A percentile compares a stretch with the other conserved stretches of the same genome.
These are phyloP conservation scores for Solanum gracilifrons DNA, from an alignment of 257 asterid genomes.

Conservation along the genomic window DNA sequence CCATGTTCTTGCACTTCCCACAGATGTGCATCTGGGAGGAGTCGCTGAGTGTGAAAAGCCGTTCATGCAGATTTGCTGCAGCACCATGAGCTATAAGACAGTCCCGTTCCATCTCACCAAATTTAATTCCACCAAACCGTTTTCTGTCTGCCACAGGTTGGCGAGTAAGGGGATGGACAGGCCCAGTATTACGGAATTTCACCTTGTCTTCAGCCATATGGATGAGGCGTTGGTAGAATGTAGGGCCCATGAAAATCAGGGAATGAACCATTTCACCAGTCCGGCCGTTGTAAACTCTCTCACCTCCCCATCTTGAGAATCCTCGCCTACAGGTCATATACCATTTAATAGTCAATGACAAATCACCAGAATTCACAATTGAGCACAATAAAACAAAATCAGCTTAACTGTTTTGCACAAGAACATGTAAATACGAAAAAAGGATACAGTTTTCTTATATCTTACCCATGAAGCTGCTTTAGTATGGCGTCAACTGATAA, in stretches of 20 bases:
- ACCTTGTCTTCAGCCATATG: constrained; percentile 99
- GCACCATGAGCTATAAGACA: constrained; percentile 96
- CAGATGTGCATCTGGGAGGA: constrained; percentile 83
- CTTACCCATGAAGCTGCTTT: constrained; percentile 78
- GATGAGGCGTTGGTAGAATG: constrained; percentile 80
- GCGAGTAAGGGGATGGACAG: constrained; percentile 93
- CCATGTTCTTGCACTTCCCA: constrained; percentile 65
- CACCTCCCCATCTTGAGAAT: constrained; percentile 78
- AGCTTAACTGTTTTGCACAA: background rate
- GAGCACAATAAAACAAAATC: background rate
- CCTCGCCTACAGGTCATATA: constrained; percentile 45
- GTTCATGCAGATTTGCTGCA: constrained; percentile 75
- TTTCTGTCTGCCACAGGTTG: constrained; percentile 96
- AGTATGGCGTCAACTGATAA: constrained; percentile 60
- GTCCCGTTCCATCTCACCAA: constrained; percentile 95
- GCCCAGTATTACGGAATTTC: constrained; percentile 77
- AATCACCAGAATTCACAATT: background rate
- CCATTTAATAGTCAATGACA: background rate
- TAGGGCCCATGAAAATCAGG: constrained; percentile 83
- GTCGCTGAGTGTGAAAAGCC: constrained; percentile 87
- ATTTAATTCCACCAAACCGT: constrained; percentile 84
- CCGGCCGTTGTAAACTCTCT: constrained; percentile 71
- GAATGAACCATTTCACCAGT: constrained; percentile 62
- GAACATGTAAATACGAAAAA: background rate
- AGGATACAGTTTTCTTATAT: background rate